Percentiles rank a stretch among this genome's conserved stretches.
Evolutionary conservation across 306 rosid species (phyloP).

Genomic region (Fragaria vesca): DNA sequence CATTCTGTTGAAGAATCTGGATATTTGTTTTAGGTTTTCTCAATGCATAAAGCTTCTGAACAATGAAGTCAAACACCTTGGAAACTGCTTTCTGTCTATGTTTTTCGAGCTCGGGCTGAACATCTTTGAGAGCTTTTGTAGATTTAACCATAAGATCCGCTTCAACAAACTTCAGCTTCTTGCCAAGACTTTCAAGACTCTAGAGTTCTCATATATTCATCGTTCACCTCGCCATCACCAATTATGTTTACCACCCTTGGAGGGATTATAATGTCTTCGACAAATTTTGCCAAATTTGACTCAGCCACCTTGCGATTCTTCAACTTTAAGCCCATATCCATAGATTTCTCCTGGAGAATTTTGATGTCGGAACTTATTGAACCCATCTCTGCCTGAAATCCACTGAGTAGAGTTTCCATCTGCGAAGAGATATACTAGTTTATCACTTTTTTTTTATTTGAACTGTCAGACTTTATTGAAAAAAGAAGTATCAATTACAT

Average conservation of each 20-base stretch:
- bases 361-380: too few relatives aligned
- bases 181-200: conserved; percentile 62
- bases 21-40: conserved; percentile 98
- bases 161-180: conserved; percentile 85
- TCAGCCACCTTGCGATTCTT: conserved; percentile 63
- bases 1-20: conserved; percentile 97
- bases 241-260: conserved; percentile 94
- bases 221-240: conserved; percentile 96
- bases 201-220: conserved; percentile 90
- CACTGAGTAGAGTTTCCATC: too few relatives aligned
- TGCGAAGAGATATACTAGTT: too few relatives aligned
- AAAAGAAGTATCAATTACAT: too few relatives aligned
- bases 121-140: conserved; percentile 94
- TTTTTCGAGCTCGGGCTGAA: conserved; percentile 95
- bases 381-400: too few relatives aligned
- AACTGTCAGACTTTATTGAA: too few relatives aligned
- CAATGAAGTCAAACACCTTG: conserved; percentile 92
- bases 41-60: conserved; percentile 92
- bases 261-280: conserved; percentile 93
- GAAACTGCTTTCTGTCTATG: conserved; percentile 93
- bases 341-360: too few relatives aligned
- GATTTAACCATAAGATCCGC: conserved; percentile 82
- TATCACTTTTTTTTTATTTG: too few relatives aligned
- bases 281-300: conserved; percentile 89
- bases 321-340: too few relatives aligned